Conservation (phyloP, 2,329 filamentous ascomycete species). For the Pestalotiopsis sp. region DNA sequence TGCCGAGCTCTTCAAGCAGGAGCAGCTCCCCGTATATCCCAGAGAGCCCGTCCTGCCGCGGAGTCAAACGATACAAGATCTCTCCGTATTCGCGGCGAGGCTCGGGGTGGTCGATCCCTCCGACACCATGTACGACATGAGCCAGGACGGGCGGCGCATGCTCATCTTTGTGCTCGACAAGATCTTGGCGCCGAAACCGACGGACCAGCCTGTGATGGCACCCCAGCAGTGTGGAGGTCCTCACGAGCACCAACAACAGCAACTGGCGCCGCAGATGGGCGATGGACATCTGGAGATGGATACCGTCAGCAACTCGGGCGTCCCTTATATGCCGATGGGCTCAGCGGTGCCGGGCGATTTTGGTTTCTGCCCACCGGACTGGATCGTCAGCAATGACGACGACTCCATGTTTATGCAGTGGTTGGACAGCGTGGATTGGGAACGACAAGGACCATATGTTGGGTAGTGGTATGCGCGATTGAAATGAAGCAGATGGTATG, state of each 20-base stretch:
- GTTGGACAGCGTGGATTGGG: conserved; percentile 37
- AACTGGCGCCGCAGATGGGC: background rate
- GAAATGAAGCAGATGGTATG: no score
- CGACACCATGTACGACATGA: conserved; percentile 32
- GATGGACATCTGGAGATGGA: conserved; percentile 19
- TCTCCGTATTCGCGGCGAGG: conserved; percentile 37
- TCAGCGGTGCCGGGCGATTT: conserved; percentile 25
- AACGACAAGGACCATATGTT: conserved; percentile 20
- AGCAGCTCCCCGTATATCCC: conserved; percentile 35
- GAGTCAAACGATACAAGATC: conserved; percentile 38
- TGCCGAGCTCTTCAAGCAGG: conserved; percentile 37
- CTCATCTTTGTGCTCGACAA: conserved; percentile 37
- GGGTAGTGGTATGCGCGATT: background rate
- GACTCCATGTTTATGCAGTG: conserved; percentile 35
- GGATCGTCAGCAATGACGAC: conserved; percentile 32
- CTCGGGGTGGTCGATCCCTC: conserved; percentile 32
- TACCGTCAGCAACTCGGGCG: conserved; percentile 16
- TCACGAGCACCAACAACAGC: background rate
- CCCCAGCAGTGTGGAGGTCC: conserved; percentile 16
- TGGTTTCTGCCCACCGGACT: conserved; percentile 29
- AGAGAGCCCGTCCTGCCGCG: conserved; percentile 34
- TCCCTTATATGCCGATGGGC: conserved; percentile 20
- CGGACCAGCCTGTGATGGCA: conserved; percentile 17
- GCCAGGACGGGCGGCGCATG: conserved; percentile 36
- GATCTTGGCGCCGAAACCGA: conserved; percentile 29